phyloP scores from a whole-genome alignment of 1,139 yeast genomes.

The Pneumocystis sp. region DNA sequence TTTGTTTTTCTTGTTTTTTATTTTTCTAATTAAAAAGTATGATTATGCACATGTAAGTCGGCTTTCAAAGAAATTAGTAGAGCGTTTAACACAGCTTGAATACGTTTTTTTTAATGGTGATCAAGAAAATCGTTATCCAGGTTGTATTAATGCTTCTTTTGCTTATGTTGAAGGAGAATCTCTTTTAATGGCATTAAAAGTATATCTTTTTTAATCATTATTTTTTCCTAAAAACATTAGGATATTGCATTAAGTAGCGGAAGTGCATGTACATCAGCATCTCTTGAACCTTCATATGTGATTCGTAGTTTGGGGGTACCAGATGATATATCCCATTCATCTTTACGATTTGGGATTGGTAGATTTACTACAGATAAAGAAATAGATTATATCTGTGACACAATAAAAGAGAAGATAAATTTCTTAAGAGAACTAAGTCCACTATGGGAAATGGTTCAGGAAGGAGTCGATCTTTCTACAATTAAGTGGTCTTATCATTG shows the following conservation, averaged over 20 bases:
- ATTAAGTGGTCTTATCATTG: conserved; percentile 97
- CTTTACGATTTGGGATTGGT: conserved; percentile 93
- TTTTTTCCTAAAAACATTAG: conserved; percentile 7
- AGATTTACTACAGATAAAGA: conserved; percentile 94
- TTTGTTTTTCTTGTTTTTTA: neutral
- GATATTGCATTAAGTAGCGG: conserved; percentile 95
- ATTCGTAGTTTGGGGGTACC: conserved; percentile 94
- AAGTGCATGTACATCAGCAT: conserved; percentile 98
- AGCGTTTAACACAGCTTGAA: conserved; percentile 63
- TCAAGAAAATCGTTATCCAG: conserved; percentile 54
- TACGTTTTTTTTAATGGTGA: conserved; percentile 89
- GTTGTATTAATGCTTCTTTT: conserved; percentile 91
- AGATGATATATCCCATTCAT: conserved; percentile 81
- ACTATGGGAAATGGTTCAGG: conserved; percentile 98
- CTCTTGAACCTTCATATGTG: conserved; percentile 93
- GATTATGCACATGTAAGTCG: conserved; percentile 57
- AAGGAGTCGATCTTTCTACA: conserved; percentile 83
- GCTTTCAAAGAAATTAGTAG: conserved; percentile 57
- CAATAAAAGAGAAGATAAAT: conserved; percentile 76
- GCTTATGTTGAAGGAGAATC: conserved; percentile 98
- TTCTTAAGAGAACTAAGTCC: conserved; percentile 89
- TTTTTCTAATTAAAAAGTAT: conserved; percentile 21
- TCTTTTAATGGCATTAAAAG: conserved; percentile 80
- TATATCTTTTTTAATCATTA: neutral
- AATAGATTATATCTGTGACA: conserved; percentile 79